Conservation (phyloP, 2,329 filamentous ascomycete species). For the Fusarium sp. region DNA sequence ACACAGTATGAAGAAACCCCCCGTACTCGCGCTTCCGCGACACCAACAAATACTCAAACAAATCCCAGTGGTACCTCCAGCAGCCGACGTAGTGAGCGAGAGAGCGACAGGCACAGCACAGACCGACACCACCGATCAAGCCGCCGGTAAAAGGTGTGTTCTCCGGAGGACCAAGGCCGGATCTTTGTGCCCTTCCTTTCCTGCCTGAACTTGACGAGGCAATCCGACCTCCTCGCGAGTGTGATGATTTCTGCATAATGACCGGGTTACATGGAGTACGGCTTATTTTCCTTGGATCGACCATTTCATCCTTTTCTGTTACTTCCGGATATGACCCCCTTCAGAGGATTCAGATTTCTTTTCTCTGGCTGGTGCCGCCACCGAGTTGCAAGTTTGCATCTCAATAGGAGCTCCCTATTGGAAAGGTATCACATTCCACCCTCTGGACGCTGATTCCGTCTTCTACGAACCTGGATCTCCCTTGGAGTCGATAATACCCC, state of each 20-base stretch:
- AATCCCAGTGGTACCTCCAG: slow-evolving; percentile 48
- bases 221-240: slow-evolving; percentile 38
- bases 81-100: slow-evolving; percentile 54
- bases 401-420: slow-evolving; percentile 36
- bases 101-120: slow-evolving; percentile 52
- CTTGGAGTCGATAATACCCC: slow-evolving; percentile 37
- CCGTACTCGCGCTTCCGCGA: slow-evolving; percentile 49
- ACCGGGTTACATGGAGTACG: slow-evolving; percentile 42
- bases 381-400: slow-evolving; percentile 46
- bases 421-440: slow-evolving; percentile 37
- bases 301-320: slow-evolving; percentile 40
- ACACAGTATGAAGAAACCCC: slow-evolving; percentile 63
- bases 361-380: slow-evolving; percentile 38
- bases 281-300: slow-evolving; percentile 41
- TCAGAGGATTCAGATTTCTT: slow-evolving; percentile 36
- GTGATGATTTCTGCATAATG: slow-evolving; percentile 46
- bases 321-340: slow-evolving; percentile 38
- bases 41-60: slow-evolving; percentile 53
- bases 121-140: slow-evolving; percentile 52
- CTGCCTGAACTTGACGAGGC: slow-evolving; percentile 35
- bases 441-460: slow-evolving; percentile 33
- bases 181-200: slow-evolving; percentile 28
- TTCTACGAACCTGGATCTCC: slow-evolving; percentile 28
- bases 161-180: slow-evolving; percentile 31
- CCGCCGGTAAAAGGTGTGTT: slow-evolving; percentile 46